phyloP scores from a whole-genome alignment of 306 rosid genomes.

The Cicer judaicum region DNA sequence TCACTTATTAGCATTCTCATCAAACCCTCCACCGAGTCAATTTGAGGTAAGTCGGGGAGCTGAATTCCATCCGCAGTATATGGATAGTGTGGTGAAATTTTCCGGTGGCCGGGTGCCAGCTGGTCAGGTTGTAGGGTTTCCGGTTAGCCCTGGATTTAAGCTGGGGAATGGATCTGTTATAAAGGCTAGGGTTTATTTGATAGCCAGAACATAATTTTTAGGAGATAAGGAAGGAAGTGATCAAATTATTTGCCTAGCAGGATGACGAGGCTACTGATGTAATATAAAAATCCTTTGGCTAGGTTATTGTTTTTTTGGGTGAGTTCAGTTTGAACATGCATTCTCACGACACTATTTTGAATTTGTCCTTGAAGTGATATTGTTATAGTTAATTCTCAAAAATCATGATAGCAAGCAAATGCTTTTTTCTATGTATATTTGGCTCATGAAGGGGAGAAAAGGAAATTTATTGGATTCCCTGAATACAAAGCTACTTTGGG shows the following conservation, averaged over 20 bases:
- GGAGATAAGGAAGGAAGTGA: conserved; percentile 13
- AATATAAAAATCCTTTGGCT: conserved; percentile 37
- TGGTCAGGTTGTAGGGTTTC: conserved; percentile 80
- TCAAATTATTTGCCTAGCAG: conserved; percentile 12
- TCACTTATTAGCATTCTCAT: conserved; percentile 92
- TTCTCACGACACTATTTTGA: conserved; percentile 28
- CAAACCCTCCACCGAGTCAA: conserved; percentile 83
- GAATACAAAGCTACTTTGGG: not conserved
- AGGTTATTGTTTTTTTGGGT: conserved; percentile 39
- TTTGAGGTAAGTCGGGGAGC: conserved; percentile 94
- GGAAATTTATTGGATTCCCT: not conserved
- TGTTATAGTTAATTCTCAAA: conserved; percentile 16
- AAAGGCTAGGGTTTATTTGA: conserved; percentile 81
- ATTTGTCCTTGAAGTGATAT: conserved; percentile 29
- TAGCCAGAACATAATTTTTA: conserved; percentile 52
- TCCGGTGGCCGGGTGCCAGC: conserved; percentile 65
- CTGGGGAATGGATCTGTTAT: conserved; percentile 81
- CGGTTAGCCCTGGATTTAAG: conserved; percentile 92
- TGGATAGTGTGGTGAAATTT: conserved; percentile 83
- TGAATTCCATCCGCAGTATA: conserved; percentile 73
- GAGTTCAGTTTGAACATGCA: conserved; percentile 24
- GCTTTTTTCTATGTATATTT: not conserved
- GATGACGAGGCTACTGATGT: conserved; percentile 33
- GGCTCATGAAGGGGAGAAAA: not conserved
- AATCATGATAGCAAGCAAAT: not conserved